Conservation (phyloP, 2,329 filamentous ascomycete species). For the Botryotinia globosa region DNA sequence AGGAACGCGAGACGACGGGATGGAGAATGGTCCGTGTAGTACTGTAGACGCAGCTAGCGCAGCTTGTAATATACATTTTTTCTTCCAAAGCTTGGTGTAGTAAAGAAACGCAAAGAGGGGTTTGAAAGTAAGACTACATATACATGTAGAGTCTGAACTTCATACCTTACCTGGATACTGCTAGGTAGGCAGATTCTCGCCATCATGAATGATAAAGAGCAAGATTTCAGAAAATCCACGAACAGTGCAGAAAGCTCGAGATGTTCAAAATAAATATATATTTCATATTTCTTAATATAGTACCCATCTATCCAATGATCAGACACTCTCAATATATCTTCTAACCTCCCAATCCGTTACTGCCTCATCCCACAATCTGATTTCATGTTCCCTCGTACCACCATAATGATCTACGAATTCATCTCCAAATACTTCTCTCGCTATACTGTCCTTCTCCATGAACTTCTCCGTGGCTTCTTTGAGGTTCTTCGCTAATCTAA, state of each 20-base stretch:
- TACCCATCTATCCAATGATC: not conserved
- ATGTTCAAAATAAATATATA: not conserved
- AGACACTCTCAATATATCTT: conserved; percentile 17
- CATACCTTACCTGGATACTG: too few relatives aligned
- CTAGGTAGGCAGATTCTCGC: too few relatives aligned
- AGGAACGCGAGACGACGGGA: not conserved
- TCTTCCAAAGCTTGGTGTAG: not conserved
- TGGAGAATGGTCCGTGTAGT: too few relatives aligned
- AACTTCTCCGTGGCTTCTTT: conserved; percentile 82
- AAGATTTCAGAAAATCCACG: rapidly evolving
- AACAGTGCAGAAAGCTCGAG: too few relatives aligned
- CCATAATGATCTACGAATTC: conserved; percentile 95
- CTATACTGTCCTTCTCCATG: conserved; percentile 73
- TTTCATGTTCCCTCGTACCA: conserved; percentile 88
- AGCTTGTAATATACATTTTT: not conserved
- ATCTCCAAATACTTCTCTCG: conserved; percentile 90
- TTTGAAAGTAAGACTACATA: too few relatives aligned
- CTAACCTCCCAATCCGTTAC: conserved; percentile 73
- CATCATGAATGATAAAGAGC: too few relatives aligned
- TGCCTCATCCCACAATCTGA: conserved; percentile 87
- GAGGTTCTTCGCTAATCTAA: conserved; percentile 77
- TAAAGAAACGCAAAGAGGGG: too few relatives aligned
- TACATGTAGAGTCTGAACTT: too few relatives aligned
- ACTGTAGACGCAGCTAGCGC: not conserved
- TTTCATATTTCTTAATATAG: not conserved